phyloP scores from a whole-genome alignment of 1,284 basidiomycete genomes.

The Austroboletus novae-zelandiae region DNA sequence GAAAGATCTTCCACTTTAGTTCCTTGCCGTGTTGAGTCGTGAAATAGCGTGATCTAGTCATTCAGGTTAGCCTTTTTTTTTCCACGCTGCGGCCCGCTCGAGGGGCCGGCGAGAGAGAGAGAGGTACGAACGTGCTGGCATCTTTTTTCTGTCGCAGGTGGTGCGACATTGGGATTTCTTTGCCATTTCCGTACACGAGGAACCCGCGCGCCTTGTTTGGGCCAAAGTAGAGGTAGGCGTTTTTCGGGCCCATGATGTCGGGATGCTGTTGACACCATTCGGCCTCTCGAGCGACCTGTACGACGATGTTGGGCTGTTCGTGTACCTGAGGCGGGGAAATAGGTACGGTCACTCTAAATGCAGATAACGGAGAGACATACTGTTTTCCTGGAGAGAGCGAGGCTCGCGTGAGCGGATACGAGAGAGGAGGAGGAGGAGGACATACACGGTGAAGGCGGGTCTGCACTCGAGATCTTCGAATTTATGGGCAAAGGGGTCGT shows the following conservation, averaged over 20 bases:
- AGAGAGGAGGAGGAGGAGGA: slow-evolving; percentile 10
- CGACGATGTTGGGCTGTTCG: slow-evolving; percentile 55
- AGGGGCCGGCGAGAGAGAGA: not conserved
- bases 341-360: not conserved
- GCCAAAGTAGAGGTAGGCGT: slow-evolving; percentile 70
- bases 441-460: slow-evolving; percentile 66
- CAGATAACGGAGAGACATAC: slow-evolving; percentile 2
- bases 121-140: slow-evolving; percentile 53
- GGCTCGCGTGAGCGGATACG: slow-evolving; percentile 8
- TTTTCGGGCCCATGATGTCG: slow-evolving; percentile 66
- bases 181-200: slow-evolving; percentile 65
- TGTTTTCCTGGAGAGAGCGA: slow-evolving; percentile 13
- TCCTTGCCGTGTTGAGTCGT: slow-evolving; percentile 61
- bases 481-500: slow-evolving; percentile 55
- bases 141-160: slow-evolving; percentile 56
- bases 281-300: slow-evolving; percentile 59
- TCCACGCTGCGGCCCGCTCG: not conserved
- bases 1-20: slow-evolving; percentile 66
- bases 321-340: slow-evolving; percentile 39
- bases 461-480: slow-evolving; percentile 63
- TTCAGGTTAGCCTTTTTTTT: not conserved
- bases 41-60: slow-evolving; percentile 64
- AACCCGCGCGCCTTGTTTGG: slow-evolving; percentile 58
- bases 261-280: slow-evolving; percentile 64
- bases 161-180: slow-evolving; percentile 52